phyloP scores from a whole-genome alignment of 163 green algal species.

The Chlamydomonas reinhardtii region DNA sequence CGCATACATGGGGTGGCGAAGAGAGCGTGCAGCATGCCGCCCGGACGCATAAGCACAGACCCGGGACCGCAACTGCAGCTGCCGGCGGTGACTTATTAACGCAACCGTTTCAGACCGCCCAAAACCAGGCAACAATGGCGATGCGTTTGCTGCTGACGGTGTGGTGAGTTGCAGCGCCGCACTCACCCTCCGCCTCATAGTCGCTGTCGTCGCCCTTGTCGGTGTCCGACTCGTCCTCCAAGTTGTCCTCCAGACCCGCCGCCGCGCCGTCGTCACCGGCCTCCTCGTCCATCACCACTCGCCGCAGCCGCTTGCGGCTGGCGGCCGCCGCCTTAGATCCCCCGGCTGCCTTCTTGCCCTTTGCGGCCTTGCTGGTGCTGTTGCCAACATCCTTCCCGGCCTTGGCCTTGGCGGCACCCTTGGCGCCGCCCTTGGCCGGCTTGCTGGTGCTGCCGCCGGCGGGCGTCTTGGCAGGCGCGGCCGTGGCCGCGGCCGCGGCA shows the following conservation, averaged over 20 bases:
- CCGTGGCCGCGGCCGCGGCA: not conserved
- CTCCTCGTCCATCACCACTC: conserved; percentile 21
- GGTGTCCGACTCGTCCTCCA: not conserved
- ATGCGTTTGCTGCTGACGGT: too few species aligned
- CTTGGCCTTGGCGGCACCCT: not conserved
- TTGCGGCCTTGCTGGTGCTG: not conserved
- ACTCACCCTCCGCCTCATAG: conserved; percentile 13
- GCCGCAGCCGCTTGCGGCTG: conserved; percentile 14
- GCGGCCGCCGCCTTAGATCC: not conserved
- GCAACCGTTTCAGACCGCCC: too few species aligned
- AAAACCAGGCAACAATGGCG: too few species aligned
- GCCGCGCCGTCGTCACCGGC: not conserved
- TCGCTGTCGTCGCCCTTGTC: conserved; percentile 43
- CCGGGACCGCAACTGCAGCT: too few species aligned
- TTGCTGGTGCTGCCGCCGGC: conserved; percentile 13
- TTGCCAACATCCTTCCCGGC: not conserved
- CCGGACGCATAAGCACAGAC: too few species aligned
- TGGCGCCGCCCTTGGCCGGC: not conserved
- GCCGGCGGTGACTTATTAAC: too few species aligned
- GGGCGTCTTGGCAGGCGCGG: not conserved
- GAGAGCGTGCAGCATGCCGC: too few species aligned
- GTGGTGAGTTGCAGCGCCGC: too few species aligned
- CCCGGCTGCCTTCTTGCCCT: not conserved
- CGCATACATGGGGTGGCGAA: too few species aligned
- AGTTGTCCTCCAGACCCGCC: conserved; percentile 36